Base-by-base conservation (phyloP, 2,329 filamentous ascomycete genomes). In the Claviceps paspali region DNA sequence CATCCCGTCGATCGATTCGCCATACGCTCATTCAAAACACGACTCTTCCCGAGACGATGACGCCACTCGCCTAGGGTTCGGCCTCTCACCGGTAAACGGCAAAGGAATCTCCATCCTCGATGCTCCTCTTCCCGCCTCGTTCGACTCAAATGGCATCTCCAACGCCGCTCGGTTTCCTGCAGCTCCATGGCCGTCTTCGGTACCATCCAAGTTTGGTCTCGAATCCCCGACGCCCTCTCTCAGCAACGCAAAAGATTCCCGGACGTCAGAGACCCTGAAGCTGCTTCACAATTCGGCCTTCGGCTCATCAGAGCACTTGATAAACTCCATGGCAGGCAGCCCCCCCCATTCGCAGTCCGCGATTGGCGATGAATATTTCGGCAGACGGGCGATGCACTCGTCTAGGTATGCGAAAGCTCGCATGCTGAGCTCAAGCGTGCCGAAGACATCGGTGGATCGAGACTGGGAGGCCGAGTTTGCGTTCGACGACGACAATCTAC, bases 121-220 rank as follows among this genome's bases (percentile, higher is more conserved):
- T 61, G 91, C 86, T 2, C 86, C 85, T 12, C 71, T 96, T 7
- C 91, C 91, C 1, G 84, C 87, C 7, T 96, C 88, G 0, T 95
- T 96, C 55, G 91, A 96, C 59, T 93, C 86, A 49, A 91, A 95
- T 52, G 88, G 87, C 35, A 83, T 95, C 37, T 95, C 87, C 9
- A 83, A 88, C 55, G 86, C 85, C 43, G 87, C 88, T 14, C 76
- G 85, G 41, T 86, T 87, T 54, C 67, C 67, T 14, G 64, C 60
- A 23, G 91, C 83, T 0, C 85, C 87, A 0, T 86, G 92, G 58
- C 87, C 88, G 6, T 84, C 87, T 0, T 96, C 88, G 0, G 82
- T 96, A 9, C 91, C 91, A 8, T 83, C 85, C 36, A 84, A 88
- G 49, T 95, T 96, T 50, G 83, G 83, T 11, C 65, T 95, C 46